These are phyloP conservation scores for Hexamita inflata DNA, from an alignment of 208 protist genomes.

Conservation along the genomic window DNA sequence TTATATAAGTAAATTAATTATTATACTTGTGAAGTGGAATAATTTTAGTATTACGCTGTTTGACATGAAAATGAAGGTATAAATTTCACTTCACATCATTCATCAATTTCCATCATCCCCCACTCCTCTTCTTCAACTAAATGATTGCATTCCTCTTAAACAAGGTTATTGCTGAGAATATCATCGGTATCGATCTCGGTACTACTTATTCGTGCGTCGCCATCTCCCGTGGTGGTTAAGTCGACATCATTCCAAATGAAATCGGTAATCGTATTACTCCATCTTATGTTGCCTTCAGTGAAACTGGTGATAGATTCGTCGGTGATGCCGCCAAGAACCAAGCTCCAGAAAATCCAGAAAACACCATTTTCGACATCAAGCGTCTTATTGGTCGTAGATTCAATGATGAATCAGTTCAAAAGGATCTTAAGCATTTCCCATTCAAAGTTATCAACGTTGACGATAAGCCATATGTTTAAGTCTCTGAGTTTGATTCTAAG, in stretches of 20 bases:
- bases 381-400: conserved; percentile 65
- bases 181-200: conserved; percentile 41
- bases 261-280: conserved; percentile 52
- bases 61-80: too few species aligned
- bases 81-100: too few species aligned
- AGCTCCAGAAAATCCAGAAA: conserved; percentile 63
- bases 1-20: too few species aligned
- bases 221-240: conserved; percentile 24
- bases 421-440: conserved; percentile 57
- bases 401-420: conserved; percentile 42
- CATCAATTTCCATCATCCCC: too few species aligned
- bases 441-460: conserved; percentile 64
- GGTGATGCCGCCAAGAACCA: conserved; percentile 64
- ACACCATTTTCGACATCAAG: conserved; percentile 78
- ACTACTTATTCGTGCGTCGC: conserved; percentile 38
- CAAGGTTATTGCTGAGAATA: conserved; percentile 4
- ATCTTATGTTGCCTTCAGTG: conserved; percentile 72
- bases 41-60: too few species aligned
- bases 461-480: conserved; percentile 49
- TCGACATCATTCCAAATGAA: conserved; percentile 67
- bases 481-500: conserved; percentile 27
- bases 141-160: too few species aligned
- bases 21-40: too few species aligned
- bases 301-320: conserved; percentile 57
- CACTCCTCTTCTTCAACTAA: too few species aligned